A percentile compares a stretch with the other conserved stretches of the same genome.
phyloP scores from a whole-genome alignment of 345 rosid species.

The Acer campestre region DNA sequence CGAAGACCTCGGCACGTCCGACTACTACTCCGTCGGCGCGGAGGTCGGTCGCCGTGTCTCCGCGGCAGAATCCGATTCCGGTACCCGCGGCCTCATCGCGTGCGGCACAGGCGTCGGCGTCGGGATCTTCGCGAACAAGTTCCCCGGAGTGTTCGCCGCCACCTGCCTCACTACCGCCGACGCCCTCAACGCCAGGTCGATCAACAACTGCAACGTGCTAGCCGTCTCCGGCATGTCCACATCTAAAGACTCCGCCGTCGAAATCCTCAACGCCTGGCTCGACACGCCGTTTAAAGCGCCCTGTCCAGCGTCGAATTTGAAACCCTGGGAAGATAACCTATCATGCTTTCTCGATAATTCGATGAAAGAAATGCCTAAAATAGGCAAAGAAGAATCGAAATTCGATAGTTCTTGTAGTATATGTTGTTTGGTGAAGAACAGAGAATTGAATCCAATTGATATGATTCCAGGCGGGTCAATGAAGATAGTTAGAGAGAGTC shows the following conservation, averaged over 20 bases:
- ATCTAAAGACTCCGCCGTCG: constrained; percentile 53
- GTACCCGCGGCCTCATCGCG: constrained; percentile 62
- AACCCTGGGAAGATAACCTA: constrained; percentile 65
- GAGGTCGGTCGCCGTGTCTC: constrained; percentile 87
- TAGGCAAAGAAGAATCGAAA: constrained; percentile 38
- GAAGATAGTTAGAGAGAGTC: constrained; percentile 89
- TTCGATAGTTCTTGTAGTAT: constrained; percentile 43
- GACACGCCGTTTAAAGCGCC: constrained; percentile 76
- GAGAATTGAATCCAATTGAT: constrained; percentile 60
- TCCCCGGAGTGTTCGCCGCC: constrained; percentile 78
- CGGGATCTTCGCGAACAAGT: constrained; percentile 87
- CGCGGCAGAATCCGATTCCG: constrained; percentile 35
- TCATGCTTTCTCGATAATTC: constrained; percentile 56
- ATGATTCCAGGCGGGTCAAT: constrained; percentile 85
- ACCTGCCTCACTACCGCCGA: constrained; percentile 71
- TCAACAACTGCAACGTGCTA: constrained; percentile 77
- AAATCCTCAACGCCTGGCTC: constrained; percentile 72
- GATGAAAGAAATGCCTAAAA: constrained; percentile 49
- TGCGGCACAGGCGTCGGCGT: constrained; percentile 89
- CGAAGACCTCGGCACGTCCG: constrained; percentile 76
- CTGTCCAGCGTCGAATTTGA: constrained; percentile 63
- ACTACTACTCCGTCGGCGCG: constrained; percentile 80
- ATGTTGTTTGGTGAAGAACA: constrained; percentile 63
- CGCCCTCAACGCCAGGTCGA: constrained; percentile 74
- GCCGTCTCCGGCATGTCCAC: constrained; percentile 74